phyloP scores from a whole-genome alignment of 2,329 filamentous ascomycete species.

The Diaporthe ampelina region DNA sequence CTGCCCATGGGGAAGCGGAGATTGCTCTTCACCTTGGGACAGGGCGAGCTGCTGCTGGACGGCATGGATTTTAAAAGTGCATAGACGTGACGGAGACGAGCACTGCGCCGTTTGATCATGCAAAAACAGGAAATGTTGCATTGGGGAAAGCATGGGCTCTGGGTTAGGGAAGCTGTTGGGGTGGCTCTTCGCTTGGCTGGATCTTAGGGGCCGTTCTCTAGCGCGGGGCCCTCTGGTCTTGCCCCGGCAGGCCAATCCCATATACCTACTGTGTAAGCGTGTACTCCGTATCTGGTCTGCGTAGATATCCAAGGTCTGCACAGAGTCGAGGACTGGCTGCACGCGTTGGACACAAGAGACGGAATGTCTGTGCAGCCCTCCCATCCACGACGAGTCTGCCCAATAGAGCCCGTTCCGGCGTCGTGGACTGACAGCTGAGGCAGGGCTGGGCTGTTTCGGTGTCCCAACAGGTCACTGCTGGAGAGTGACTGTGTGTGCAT shows the following conservation, averaged over 20 bases:
- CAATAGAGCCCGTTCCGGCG: background rate
- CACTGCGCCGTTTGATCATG: background rate
- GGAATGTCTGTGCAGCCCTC: background rate
- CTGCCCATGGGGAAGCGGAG: constrained; percentile 19
- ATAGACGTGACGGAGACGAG: background rate
- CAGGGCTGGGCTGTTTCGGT: constrained; percentile 9
- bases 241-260: constrained; percentile 3
- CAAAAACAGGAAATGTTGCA: background rate
- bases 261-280: background rate
- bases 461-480: constrained; percentile 5
- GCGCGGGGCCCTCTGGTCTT: constrained; percentile 26
- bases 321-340: background rate
- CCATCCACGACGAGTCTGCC: background rate
- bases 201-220: constrained; percentile 29
- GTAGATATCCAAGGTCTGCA: too few relatives aligned
- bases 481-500: background rate
- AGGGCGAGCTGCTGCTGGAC: background rate
- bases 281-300: too few relatives aligned
- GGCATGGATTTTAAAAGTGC: background rate
- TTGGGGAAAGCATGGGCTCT: constrained; percentile 22
- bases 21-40: constrained; percentile 14
- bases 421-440: constrained; percentile 2
- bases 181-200: constrained; percentile 21
- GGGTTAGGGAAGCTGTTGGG: constrained; percentile 32
- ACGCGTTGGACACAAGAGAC: background rate